Percentiles rank a stretch among this genome's conserved stretches.
Conservation (phyloP, 768 basidiomycete species). For the Chalciporus chontae region DNA sequence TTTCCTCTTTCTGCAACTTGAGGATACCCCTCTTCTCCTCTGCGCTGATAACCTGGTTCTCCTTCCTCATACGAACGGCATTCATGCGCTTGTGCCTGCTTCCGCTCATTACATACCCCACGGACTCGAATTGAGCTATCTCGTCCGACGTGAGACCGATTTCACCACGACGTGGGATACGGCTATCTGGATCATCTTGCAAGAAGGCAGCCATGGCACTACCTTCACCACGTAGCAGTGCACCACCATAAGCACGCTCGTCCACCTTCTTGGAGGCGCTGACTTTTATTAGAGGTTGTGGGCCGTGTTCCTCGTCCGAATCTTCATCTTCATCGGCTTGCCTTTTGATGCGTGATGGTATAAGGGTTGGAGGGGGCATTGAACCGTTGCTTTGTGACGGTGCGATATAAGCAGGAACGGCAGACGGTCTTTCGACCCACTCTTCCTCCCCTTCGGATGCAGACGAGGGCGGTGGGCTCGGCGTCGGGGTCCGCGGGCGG, state of each 20-base stretch:
- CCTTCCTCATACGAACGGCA: slow-evolving; percentile 97
- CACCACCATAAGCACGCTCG: slow-evolving; percentile 86
- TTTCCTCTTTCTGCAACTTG: slow-evolving; percentile 93
- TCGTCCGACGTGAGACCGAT: slow-evolving; percentile 88
- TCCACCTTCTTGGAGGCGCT: slow-evolving; percentile 54
- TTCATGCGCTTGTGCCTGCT: slow-evolving; percentile 96
- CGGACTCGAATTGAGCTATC: slow-evolving; percentile 83
- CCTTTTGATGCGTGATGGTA: slow-evolving; percentile 13
- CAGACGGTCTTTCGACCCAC: slow-evolving; percentile 62
- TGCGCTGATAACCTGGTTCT: slow-evolving; percentile 98
- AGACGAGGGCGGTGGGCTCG: slow-evolving; percentile 31
- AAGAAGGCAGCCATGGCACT: slow-evolving; percentile 98
- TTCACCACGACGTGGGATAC: slow-evolving; percentile 98
- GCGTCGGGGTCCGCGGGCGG: slow-evolving; percentile 32
- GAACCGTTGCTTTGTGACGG: slow-evolving; percentile 17
- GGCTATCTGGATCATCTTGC: slow-evolving; percentile 73
- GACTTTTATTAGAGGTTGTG: slow-evolving; percentile 55
- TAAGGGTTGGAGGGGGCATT: slow-evolving; percentile 23
- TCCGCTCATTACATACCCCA: slow-evolving; percentile 98
- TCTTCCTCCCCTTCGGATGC: slow-evolving; percentile 49
- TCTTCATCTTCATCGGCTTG: slow-evolving; percentile 37
- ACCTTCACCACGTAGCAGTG: slow-evolving; percentile 91
- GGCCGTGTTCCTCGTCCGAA: slow-evolving; percentile 73
- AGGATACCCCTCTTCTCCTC: slow-evolving; percentile 97
- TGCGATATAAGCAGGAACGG: slow-evolving; percentile 26